Conservation (phyloP, 768 basidiomycete genomes). For the Butyriboletus loyo region DNA sequence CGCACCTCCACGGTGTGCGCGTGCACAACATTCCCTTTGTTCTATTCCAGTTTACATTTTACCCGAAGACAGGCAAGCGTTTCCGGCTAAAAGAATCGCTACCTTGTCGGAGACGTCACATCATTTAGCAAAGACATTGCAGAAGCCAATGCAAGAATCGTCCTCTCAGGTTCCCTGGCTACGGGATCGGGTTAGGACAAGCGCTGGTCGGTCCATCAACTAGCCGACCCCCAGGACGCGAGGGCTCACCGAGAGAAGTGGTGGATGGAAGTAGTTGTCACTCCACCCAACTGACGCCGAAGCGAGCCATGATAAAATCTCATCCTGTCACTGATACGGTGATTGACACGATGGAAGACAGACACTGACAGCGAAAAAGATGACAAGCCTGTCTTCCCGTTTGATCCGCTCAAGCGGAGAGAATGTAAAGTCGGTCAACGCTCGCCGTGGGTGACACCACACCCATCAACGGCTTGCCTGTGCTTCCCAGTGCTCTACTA, state of each 20-base stretch:
- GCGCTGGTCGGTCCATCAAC: background rate
- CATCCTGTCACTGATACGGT: background rate
- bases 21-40: background rate
- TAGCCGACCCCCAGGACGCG: background rate
- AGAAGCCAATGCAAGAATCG: conserved; percentile 3
- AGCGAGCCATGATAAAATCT: background rate
- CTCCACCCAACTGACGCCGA: background rate
- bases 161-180: background rate
- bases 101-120: conserved; percentile 13
- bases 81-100: conserved; percentile 2
- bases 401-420: background rate
- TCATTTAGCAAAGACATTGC: background rate
- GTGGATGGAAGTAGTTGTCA: background rate
- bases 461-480: background rate
- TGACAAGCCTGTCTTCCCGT: background rate
- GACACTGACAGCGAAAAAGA: background rate
- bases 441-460: background rate
- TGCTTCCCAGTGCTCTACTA: background rate
- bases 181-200: background rate
- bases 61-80: background rate
- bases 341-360: background rate
- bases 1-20: background rate
- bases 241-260: background rate
- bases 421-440: no score
- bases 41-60: background rate